Evolutionary conservation across 2,329 filamentous ascomycete species (phyloP), one percentile per base, ranked within the genome.

Genomic region (Colletotrichum tanaceti): DNA sequence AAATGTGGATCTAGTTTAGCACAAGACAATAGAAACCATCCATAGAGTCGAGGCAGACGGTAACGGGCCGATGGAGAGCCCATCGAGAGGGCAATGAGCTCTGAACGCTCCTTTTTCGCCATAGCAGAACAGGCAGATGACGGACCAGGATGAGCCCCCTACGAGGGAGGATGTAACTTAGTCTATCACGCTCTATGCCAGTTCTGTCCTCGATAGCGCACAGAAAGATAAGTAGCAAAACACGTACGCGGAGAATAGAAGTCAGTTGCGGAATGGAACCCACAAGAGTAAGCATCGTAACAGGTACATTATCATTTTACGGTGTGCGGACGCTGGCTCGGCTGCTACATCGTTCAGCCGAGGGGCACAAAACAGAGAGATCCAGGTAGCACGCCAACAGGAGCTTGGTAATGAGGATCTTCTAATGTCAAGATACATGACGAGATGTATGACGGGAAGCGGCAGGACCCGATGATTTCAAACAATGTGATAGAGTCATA

Each of bases 401-500:
- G 11, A 49, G 54, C 24, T 47, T 54, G 49, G 41, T 61, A 63
- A 49, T 62, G 55, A 44, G 14, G 43, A 54, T 13, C 41, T n/a
- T 22, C 35, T 41, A 20, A 35, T 38, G 43, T 55, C 22, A 18
- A 41, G 16, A 20, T 22, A 35, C 11, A n/a, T 24, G 32, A 49
- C n/a, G 43, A 59, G 32, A 49, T 49, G 57, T 39, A 35, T 52
- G 32, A 28, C 16, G n/a, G 35, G 46, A 41, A 10, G 32, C 7
- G 32, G 32, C 32, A 35, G 9, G 32, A 22, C n/a, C 11, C 38
- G 20, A 18, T 43, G 13, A 35, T 49, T 39, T 54, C 58, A 74
- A 73, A 67, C 43, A 58, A 54, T 49, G 54, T 44, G 55, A 32
- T 24, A n/a, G 28, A 49, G 20, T 58, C 57, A 65, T 64, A 39